Base-by-base conservation (phyloP, 2,329 filamentous ascomycete species). In the Hymenoscyphus albidus region DNA sequence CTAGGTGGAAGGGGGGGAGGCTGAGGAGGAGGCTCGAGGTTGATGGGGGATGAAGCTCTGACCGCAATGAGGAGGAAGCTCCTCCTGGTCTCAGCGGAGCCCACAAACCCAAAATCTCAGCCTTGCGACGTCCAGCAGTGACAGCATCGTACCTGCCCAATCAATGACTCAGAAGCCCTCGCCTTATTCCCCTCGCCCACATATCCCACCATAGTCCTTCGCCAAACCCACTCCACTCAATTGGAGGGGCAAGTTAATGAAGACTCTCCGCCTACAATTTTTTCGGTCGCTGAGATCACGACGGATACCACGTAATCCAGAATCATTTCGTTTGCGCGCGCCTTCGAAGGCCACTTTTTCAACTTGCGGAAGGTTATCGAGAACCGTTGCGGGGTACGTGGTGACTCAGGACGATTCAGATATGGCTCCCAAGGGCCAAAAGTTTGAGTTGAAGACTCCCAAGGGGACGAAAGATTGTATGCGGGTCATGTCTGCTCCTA, bases 381-480 rank as follows among this genome's bases (percentile, higher is more conserved):
- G 64, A 59, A 69, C 67, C 39, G 63, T 66, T 42, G 63, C 39
- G 2, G 64, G 64, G 18, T 65, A 54, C 40, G 48, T 63, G 56
- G 64, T 61, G 14, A 63, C 58, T 58, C 64, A 67, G 58, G 68
- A 69, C 63, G 69, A 71, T 35, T 31, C 65, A 56, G 38, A 10
- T 18, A 75, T 75, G 73, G 71, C 77, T 61, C 75, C 78, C 44
- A 81, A 81, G 70, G 72, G 31, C 3, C 76, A 76, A 65, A 82
- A 82, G 69, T 88, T 90, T 78, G 86, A 88, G 78, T 83, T 96
- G 76, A 96, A 96, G 83, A 91, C 89, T 74, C 91, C 92, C 68
- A 96, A 96, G 83, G 92, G 93, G 71, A 96, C 92, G 70, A 91
- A 92, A 76, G 93, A 96, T 77, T 96, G 87, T 87, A 76, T 62